These are phyloP conservation scores for Solanum rostratum DNA, from an alignment of 257 asterid species.

Conservation along the genomic window DNA sequence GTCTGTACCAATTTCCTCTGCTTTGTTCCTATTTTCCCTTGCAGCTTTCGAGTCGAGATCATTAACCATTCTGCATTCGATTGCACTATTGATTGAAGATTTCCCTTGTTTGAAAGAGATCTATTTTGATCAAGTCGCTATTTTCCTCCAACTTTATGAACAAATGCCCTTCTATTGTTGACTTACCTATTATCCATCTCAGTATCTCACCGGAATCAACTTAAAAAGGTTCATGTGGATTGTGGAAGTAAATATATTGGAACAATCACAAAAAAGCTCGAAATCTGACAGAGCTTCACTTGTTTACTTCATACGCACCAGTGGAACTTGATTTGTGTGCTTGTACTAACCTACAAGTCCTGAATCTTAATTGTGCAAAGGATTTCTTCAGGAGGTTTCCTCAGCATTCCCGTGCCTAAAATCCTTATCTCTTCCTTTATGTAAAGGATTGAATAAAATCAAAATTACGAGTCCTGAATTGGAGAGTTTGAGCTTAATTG, in stretches of 20 bases:
- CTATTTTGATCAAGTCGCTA: background rate
- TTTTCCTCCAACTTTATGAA: background rate
- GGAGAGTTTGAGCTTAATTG: background rate
- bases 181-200: background rate
- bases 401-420: background rate
- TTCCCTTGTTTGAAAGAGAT: background rate
- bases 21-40: background rate
- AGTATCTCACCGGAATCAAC: background rate
- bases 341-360: background rate
- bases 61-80: background rate
- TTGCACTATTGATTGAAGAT: background rate
- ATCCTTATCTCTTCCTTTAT: background rate
- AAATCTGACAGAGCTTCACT: background rate
- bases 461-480: background rate
- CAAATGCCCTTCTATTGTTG: background rate
- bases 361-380: background rate
- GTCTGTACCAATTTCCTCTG: background rate
- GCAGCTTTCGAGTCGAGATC: background rate
- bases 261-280: background rate
- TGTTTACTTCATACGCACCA: background rate
- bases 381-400: background rate
- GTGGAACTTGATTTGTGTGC: background rate
- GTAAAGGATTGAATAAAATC: background rate
- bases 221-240: background rate
- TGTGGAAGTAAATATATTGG: no score